phyloP scores from a whole-genome alignment of 75 land plant genomes.

The Azolla pinnata region DNA sequence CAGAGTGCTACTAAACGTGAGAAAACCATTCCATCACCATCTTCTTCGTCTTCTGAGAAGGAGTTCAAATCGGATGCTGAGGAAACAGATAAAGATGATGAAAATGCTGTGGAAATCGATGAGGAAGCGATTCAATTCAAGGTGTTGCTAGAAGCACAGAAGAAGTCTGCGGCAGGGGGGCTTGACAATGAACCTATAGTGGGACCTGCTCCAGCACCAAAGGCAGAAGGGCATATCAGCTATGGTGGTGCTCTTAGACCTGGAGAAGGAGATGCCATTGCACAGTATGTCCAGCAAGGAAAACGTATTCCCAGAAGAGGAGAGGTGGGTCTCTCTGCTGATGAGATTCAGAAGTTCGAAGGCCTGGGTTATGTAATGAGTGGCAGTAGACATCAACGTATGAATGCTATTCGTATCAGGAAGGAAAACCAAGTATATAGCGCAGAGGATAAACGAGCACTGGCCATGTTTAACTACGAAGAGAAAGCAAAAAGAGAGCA shows the following conservation, averaged over 20 bases:
- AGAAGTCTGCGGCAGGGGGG: slow-evolving; percentile 34
- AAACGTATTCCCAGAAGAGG: slow-evolving; percentile 99
- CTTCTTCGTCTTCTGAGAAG: slow-evolving; percentile 2
- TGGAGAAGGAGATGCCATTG: slow-evolving; percentile 99
- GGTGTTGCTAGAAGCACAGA: slow-evolving; percentile 73
- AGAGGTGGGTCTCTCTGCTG: slow-evolving; percentile 97
- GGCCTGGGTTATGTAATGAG: slow-evolving; percentile 94
- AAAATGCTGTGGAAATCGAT: slow-evolving; percentile 31
- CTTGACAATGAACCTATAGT: slow-evolving; percentile 71
- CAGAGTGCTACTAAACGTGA: neutral
- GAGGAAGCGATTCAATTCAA: slow-evolving; percentile 60
- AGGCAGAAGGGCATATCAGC: slow-evolving; percentile 95
- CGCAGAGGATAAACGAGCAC: slow-evolving; percentile 94
- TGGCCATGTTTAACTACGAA: slow-evolving; percentile 97
- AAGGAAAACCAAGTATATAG: slow-evolving; percentile 99
- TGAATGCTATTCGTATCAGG: slow-evolving; percentile 98
- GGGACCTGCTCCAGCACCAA: slow-evolving; percentile 84
- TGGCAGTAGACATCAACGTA: slow-evolving; percentile 97
- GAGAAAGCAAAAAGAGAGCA: slow-evolving; percentile 96
- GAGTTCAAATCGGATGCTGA: slow-evolving; percentile 9
- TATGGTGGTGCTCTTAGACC: slow-evolving; percentile 98
- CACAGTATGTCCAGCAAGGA: slow-evolving; percentile 99
- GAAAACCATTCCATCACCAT: neutral
- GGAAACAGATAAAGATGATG: slow-evolving; percentile 18
- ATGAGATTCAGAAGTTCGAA: slow-evolving; percentile 93